A percentile compares a stretch with the other conserved stretches of the same genome.
These are phyloP conservation scores for Durotheca rogersii DNA, from an alignment of 495 filamentous ascomycete species.

Conservation along the genomic window DNA sequence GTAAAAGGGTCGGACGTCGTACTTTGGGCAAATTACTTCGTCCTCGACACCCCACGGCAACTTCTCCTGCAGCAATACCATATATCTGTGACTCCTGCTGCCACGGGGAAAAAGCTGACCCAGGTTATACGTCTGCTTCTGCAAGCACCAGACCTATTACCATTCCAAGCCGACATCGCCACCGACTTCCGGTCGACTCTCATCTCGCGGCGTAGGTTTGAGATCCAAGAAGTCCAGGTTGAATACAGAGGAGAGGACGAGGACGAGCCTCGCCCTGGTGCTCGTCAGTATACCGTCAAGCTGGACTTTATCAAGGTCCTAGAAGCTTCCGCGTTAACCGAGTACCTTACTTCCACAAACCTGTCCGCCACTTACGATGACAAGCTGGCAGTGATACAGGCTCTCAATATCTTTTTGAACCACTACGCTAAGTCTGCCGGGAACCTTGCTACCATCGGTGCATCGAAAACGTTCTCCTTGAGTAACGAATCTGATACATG, in stretches of 20 bases:
- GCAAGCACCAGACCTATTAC: conserved; percentile 43
- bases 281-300: conserved; percentile 43
- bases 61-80: conserved; percentile 46
- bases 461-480: conserved; percentile 28
- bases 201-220: conserved; percentile 44
- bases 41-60: conserved; percentile 39
- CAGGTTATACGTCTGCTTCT: conserved; percentile 53
- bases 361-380: conserved; percentile 37
- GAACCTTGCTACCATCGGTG: conserved; percentile 22
- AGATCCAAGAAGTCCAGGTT: conserved; percentile 36
- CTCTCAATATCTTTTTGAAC: conserved; percentile 40
- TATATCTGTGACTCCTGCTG: conserved; percentile 38
- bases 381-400: conserved; percentile 41
- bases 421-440: conserved; percentile 28
- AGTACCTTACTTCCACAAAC: conserved; percentile 50
- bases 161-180: conserved; percentile 39
- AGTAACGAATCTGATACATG: conserved; percentile 7
- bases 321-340: conserved; percentile 45
- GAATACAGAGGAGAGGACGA: conserved; percentile 21
- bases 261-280: conserved; percentile 36
- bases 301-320: conserved; percentile 43
- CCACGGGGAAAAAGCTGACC: conserved; percentile 45
- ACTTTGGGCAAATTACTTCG: conserved; percentile 58
- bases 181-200: conserved; percentile 54
- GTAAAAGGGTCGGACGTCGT: conserved; percentile 44